Base-by-base conservation (phyloP, 495 filamentous ascomycete species). In the Penicillium atrosanguineum region DNA sequence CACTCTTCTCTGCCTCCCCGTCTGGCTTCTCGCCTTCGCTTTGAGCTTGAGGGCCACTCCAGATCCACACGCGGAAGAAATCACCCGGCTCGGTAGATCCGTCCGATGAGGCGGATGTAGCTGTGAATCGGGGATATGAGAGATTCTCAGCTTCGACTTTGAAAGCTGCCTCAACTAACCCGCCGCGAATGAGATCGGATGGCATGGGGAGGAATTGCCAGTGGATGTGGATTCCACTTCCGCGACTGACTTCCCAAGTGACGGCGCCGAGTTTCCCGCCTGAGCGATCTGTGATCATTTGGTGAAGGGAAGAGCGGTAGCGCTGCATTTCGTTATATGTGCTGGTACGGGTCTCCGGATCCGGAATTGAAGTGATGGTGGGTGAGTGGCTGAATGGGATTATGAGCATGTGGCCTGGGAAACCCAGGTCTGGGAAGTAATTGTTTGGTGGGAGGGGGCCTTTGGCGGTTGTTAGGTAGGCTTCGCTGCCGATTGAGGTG, bases 131-230 rank as follows among this genome's bases (percentile, higher is more conserved):
- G 1, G 88, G 89, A 48, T 87, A 88, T 46, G 82, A 74, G 19
- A 83, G 64, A 57, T 94, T 92, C 63, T 91, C 87, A 0, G 90
- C 91, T 62, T 92, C 82, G 15, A 91, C 88, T 52, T 85, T 83
- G 76, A 96, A 96, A 0, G 83, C 91, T 0, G 87, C 89, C 61
- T 91, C 87, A 7, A 95, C 88, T 1, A 92, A 75, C 0, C 86
- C 85, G 39, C 82, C 80, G 9, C 63, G 66, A 38, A 95, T 77
- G 20, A 89, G 69, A 11, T 84, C 77, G 0, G 76, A 64, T 0
- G 87, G 79, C 1, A 95, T 79, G 2, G 94, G 93, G 28, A 97
- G 76, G 61, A 95, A 93, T 74, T 98, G 94, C 94, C 93, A 97
- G 63, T 96, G 94, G 0, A 82, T 77, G 65, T 98, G 94, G 47